Evolutionary conservation across 176 grass and related monocot genomes (phyloP), one percentile per base, ranked within the genome.

Genomic region (Pontederia crassipes): DNA sequence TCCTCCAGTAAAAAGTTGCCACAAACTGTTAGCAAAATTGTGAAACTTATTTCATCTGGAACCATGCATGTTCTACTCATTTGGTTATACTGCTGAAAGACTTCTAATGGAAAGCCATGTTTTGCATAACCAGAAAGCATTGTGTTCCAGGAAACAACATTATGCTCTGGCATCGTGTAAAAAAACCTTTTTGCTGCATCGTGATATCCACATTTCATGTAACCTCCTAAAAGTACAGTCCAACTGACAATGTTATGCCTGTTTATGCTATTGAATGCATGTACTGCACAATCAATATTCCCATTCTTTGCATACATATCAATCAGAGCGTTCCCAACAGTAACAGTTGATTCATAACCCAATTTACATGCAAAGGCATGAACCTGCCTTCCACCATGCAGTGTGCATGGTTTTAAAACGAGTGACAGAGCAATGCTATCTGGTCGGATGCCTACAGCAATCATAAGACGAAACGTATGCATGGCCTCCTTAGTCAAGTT

Each of bases 41-140:
- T 11, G 54, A 73, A 73, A 55, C 3, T 55, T 56, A 62, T 63
- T 17, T 1, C 49, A 64, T 73, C 71, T 54, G 71, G 71, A 10
- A 73, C 12, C 9, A 73, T 27, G 17, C 71, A 58, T 63, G 50
- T 55, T 63, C 54, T 73, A 63, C 50, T 5, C 71, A 73, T 73
- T 63, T 55, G 59, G 55, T 8, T 2, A 14, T 63, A 73, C 11
- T 46, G 50, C 4, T 73, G 49, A 2, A 73, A 5, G 15, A 17
- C 59, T 63, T 73, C 59, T 27, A 17, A 63, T 62, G 29, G 8
- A 55, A 54, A 49, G 32, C 71, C 71, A 64, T 62, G 49, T 64
- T 73, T 73, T 45, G n/a, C 29, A 47, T 49, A 73, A 27, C 71
- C 71, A 45, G 59, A 73, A 73, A 73, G 28, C 49, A 73, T 73